phyloP scores from a whole-genome alignment of 164 flowering plant genomes.

The Vitis rupestris region DNA sequence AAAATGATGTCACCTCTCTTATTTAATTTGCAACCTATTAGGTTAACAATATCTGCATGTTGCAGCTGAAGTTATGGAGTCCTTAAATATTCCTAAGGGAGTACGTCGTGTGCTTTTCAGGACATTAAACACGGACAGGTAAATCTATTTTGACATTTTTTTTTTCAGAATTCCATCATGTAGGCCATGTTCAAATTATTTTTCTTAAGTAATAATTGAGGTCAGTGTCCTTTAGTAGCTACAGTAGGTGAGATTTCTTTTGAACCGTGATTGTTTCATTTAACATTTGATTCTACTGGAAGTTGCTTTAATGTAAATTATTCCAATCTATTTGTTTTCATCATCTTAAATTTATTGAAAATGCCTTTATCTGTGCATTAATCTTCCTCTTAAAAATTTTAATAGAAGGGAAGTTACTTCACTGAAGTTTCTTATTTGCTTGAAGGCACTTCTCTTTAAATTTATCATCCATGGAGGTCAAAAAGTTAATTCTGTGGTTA shows the following conservation, averaged over 20 bases:
- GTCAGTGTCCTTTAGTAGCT: too few relatives aligned
- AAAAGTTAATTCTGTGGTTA: too few relatives aligned
- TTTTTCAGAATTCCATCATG: background rate
- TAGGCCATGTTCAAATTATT: background rate
- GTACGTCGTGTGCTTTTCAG: constrained; percentile 78
- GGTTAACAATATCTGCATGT: background rate
- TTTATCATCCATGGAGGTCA: too few relatives aligned
- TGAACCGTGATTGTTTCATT: too few relatives aligned
- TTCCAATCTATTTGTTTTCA: background rate
- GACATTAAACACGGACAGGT: constrained; percentile 85
- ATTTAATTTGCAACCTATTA: too few relatives aligned
- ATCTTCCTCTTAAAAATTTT: background rate
- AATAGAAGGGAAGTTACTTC: background rate
- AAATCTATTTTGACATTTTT: background rate
- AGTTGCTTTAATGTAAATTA: background rate
- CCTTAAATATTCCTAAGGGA: constrained; percentile 70
- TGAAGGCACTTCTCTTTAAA: too few relatives aligned
- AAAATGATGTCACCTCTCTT: too few relatives aligned
- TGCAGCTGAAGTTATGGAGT: constrained; percentile 72
- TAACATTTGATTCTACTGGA: too few relatives aligned
- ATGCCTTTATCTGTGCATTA: background rate
- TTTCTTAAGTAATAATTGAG: too few relatives aligned
- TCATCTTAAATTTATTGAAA: background rate
- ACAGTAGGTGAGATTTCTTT: too few relatives aligned
- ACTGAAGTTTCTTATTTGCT: background rate